These are phyloP conservation scores for Clavispora fructus DNA, from an alignment of 805 yeast species.

Conservation along the genomic window DNA sequence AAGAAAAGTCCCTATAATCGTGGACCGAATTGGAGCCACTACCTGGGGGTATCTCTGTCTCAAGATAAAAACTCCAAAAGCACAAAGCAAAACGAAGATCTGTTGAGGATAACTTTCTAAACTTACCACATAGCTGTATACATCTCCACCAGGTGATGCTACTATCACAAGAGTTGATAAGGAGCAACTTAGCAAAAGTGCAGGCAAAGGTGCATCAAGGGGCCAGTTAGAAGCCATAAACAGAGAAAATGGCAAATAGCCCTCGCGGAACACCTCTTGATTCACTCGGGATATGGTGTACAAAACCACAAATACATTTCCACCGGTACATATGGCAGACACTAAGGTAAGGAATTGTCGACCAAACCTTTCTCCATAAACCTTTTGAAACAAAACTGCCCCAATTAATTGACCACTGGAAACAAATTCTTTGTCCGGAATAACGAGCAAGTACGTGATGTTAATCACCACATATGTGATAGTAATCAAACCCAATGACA, in stretches of 20 bases:
- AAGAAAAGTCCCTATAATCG: conserved; percentile 42
- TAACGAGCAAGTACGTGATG: conserved; percentile 50
- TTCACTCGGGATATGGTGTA: conserved; percentile 57
- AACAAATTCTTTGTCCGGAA: conserved; percentile 49
- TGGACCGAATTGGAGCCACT: conserved; percentile 48
- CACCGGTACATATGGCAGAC: conserved; percentile 57
- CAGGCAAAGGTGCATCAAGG: conserved; percentile 50
- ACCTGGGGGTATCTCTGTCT: conserved; percentile 45
- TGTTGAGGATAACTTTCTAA: conserved; percentile 50
- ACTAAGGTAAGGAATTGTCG: conserved; percentile 50
- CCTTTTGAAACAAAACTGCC: conserved; percentile 49
- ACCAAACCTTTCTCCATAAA: conserved; percentile 51
- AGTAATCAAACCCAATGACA: conserved; percentile 43
- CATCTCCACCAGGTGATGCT: conserved; percentile 42
- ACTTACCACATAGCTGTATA: conserved; percentile 47
- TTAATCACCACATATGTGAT: conserved; percentile 49
- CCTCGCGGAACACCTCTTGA: conserved; percentile 63
- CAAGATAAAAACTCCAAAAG: conserved; percentile 53
- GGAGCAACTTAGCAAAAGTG: conserved; percentile 40
- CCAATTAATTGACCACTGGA: conserved; percentile 57
- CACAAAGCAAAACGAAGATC: conserved; percentile 45
- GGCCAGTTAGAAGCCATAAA: conserved; percentile 54
- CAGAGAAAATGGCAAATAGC: conserved; percentile 50
- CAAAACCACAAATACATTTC: conserved; percentile 57
- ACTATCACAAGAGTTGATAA: conserved; percentile 38